Base-by-base conservation (phyloP, 331 rosid species). In the Telfairia occidentalis region DNA sequence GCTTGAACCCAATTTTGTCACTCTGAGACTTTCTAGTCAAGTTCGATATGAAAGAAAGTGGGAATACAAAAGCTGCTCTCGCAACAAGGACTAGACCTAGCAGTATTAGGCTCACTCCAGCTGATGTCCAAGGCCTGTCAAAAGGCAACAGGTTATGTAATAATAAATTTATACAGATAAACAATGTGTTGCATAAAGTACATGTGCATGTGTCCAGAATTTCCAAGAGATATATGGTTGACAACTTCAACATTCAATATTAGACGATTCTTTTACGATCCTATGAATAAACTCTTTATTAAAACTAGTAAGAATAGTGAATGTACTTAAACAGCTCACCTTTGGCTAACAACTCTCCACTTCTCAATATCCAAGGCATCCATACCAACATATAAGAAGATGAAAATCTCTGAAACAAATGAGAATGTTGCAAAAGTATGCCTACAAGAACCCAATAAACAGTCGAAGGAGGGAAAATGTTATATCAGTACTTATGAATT, bases 291-390 rank as follows among this genome's bases (percentile, higher is more conserved):
- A 23, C 34, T 67, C 37, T 19, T 69, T 69, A 69, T 12, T 28
- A 24, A 43, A 37, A 42, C 71, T 15, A 12, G 38, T 13, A 67
- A 67, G 38, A 67, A 45, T 42, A 37, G 18, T 67, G 73, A 26
- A 15, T 15, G 40, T 45, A 40, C n/a, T n/a, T 50, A 50, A n/a
- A 67, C 46, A 70, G 4, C n/a, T 64, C 76, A 89, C 96, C 92
- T 87, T 55, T 81, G 63, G 64, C 76, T 11, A 10, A 85, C 92
- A 70, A 80, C 58, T 75, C 24, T 82, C 90, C 92, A 87, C 83
- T 87, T 90, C 81, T 90, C 92, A 0, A 84, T 84, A 82, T 90
- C 96, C 87, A 87, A 54, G 82, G 96, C 92, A 81, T 89, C 92
- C 92, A 89, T 87, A 52, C 92, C 96, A 38, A 89, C 96, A 64